A percentile compares a stretch with the other conserved stretches of the same genome.
Evolutionary conservation across 169 alveolate species (phyloP).

Genomic region (Plasmodium billcollinsi): DNA sequence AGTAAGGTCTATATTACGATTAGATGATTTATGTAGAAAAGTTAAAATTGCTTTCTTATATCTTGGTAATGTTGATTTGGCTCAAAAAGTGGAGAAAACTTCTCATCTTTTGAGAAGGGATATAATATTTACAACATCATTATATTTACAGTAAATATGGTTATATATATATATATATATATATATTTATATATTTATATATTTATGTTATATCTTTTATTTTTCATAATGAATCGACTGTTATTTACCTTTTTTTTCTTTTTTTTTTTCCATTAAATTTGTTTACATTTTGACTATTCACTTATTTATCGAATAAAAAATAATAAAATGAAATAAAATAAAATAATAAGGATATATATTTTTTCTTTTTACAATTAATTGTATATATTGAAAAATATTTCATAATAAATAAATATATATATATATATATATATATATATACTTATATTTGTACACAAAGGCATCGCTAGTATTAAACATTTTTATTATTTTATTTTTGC

Average conservation of each 20-base stretch:
- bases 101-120: constrained; percentile 92
- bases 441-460: not conserved
- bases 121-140: constrained; percentile 94
- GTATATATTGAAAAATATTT: too few species aligned
- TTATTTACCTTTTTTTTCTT: not conserved
- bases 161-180: constrained; percentile 1
- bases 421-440: not conserved
- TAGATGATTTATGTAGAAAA: constrained; percentile 91
- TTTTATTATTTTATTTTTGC: too few species aligned
- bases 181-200: not conserved
- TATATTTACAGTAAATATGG: constrained; percentile 87
- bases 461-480: too few species aligned
- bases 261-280: not conserved
- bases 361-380: too few species aligned
- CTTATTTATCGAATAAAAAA: not conserved
- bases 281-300: not conserved
- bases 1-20: constrained; percentile 92
- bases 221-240: not conserved
- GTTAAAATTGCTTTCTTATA: constrained; percentile 90
- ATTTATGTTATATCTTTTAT: not conserved
- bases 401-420: too few species aligned
- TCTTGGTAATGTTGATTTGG: constrained; percentile 91
- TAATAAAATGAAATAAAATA: too few species aligned
- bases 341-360: too few species aligned
- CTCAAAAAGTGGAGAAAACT: constrained; percentile 87